Evolutionary conservation across 2,329 filamentous ascomycete genomes (phyloP).

Genomic region (Tolypocladium nubicola): DNA sequence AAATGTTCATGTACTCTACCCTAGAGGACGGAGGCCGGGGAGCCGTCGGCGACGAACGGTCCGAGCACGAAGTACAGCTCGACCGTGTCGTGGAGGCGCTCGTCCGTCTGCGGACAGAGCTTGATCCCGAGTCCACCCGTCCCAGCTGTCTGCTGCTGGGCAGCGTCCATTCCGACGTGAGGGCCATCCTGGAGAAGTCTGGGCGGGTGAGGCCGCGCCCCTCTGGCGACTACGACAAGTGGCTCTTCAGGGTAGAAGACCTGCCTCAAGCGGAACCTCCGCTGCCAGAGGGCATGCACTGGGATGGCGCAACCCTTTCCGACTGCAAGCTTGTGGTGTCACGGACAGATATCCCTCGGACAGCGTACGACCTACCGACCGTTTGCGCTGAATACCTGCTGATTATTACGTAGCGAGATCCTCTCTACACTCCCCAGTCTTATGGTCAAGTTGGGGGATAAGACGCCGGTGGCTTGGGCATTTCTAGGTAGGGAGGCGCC

Average conservation of each 20-base stretch:
- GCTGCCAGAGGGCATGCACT: conserved; percentile 39
- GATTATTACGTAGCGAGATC: conserved; percentile 14
- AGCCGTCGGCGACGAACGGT: background rate
- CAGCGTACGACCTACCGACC: conserved; percentile 24
- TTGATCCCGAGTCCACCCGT: conserved; percentile 7
- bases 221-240: conserved; percentile 38
- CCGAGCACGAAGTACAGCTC: conserved; percentile 23
- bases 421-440: conserved; percentile 34
- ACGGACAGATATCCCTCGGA: conserved; percentile 45
- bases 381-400: too few relatives aligned
- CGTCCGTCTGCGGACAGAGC: conserved; percentile 13
- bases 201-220: conserved; percentile 16
- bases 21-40: conserved; percentile 25
- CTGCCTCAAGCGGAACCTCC: conserved; percentile 24
- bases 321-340: conserved; percentile 47
- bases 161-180: conserved; percentile 19
- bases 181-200: conserved; percentile 11
- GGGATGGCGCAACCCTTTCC: conserved; percentile 38
- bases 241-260: conserved; percentile 39
- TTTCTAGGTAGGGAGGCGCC: conserved; percentile 34
- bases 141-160: conserved; percentile 24
- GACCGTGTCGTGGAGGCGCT: conserved; percentile 18
- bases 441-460: conserved; percentile 33
- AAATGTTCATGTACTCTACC: conserved; percentile 52
- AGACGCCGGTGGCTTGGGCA: conserved; percentile 50